Percentiles rank a stretch among this genome's conserved stretches.
Evolutionary conservation across 371 early-diverging fungal genomes (phyloP).

Genomic region (Mucor piriformis): DNA sequence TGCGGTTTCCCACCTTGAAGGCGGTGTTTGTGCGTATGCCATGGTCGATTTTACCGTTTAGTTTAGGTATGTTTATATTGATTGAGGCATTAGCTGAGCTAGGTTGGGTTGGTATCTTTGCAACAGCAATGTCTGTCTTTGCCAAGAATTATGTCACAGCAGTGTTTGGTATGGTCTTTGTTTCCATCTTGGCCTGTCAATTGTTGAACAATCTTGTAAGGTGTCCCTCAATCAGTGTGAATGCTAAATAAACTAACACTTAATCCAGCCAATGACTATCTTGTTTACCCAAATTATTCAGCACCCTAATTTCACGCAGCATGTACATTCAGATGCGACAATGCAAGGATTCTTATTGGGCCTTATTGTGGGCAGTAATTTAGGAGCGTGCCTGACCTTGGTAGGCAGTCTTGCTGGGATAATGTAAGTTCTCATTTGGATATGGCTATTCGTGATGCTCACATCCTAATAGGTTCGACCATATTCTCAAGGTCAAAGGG

Average conservation of each 20-base stretch:
- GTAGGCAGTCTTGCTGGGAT: slow-evolving; percentile 82
- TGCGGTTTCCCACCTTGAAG: slow-evolving; percentile 48
- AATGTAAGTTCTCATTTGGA: slow-evolving; percentile 72
- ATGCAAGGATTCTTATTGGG: slow-evolving; percentile 69
- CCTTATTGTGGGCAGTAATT: slow-evolving; percentile 76
- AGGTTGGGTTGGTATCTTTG: slow-evolving; percentile 76
- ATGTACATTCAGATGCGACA: slow-evolving; percentile 33
- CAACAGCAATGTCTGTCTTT: slow-evolving; percentile 56
- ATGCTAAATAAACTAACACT: no score
- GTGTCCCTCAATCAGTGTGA: no score
- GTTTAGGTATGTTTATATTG: slow-evolving; percentile 83
- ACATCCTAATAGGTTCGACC: slow-evolving; percentile 65
- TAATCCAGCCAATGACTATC: slow-evolving; percentile 83
- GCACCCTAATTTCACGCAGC: slow-evolving; percentile 60
- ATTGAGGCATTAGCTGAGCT: slow-evolving; percentile 67
- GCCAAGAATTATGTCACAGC: slow-evolving; percentile 61
- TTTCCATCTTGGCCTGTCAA: slow-evolving; percentile 74
- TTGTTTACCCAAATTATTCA: slow-evolving; percentile 75
- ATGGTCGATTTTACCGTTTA: slow-evolving; percentile 76
- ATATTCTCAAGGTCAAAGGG: slow-evolving; percentile 63
- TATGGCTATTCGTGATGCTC: no score
- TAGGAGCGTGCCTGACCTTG: slow-evolving; percentile 79
- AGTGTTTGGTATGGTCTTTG: slow-evolving; percentile 63
- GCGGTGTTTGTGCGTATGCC: slow-evolving; percentile 69
- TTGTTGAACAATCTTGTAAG: slow-evolving; percentile 73